Conservation (phyloP, 176 grass and related monocot genomes). For the Aechmea fasciata region DNA sequence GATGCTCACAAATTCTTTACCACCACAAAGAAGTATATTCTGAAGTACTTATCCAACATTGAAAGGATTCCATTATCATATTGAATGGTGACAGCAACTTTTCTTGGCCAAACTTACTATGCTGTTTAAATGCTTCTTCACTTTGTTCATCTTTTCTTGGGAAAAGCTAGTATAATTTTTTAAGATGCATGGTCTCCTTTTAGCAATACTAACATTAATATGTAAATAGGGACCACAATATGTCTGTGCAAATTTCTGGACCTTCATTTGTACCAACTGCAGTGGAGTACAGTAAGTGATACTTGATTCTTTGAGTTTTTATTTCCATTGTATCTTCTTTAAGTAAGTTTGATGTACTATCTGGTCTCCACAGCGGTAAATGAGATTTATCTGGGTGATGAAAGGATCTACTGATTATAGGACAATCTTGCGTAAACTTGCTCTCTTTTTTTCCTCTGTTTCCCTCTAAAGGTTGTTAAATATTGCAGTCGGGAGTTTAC, state of each 20-base stretch:
- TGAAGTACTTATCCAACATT: no score
- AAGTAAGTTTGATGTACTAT: not conserved
- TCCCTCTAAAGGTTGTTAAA: not conserved
- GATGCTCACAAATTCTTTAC: no score
- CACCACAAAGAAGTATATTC: no score
- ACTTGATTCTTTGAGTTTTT: constrained; percentile 19
- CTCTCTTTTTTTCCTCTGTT: constrained; percentile 16
- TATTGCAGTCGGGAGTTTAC: constrained; percentile 79
- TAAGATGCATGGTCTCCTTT: constrained; percentile 2
- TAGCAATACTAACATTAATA: constrained; percentile 29
- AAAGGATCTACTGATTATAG: not conserved
- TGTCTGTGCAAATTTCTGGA: constrained; percentile 98
- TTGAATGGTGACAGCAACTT: no score
- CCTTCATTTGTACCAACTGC: constrained; percentile 95
- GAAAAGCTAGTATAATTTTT: constrained; percentile 1
- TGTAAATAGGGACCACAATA: constrained; percentile 88
- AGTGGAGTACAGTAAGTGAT: constrained; percentile 96
- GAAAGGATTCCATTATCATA: no score
- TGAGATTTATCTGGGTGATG: not conserved
- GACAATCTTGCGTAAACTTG: not conserved
- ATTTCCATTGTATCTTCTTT: not conserved
- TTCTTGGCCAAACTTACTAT: not conserved
- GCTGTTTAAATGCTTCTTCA: no score
- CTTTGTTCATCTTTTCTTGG: not conserved
- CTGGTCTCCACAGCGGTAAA: not conserved